A percentile compares a stretch with the other conserved stretches of the same genome.
phyloP scores from a whole-genome alignment of 495 filamentous ascomycete species.

The Durotheca rogersii region DNA sequence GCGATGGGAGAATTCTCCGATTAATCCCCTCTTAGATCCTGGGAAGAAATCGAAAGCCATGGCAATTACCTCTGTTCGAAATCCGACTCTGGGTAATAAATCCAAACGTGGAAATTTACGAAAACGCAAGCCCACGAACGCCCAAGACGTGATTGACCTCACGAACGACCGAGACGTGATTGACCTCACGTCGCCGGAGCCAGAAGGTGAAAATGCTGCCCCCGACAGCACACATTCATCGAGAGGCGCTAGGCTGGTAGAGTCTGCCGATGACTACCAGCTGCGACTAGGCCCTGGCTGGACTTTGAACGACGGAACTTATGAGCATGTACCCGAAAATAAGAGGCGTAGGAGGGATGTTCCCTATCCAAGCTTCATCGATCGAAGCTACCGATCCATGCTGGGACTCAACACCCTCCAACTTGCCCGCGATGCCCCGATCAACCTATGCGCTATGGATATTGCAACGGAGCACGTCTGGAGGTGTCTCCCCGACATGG shows the following conservation, averaged over 20 bases:
- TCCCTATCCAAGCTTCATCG: constrained; percentile 18
- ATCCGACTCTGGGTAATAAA: too few relatives aligned
- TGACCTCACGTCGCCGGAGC: too few relatives aligned
- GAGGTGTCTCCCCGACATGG: constrained; percentile 14
- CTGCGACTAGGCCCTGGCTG: constrained; percentile 23
- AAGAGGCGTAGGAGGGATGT: constrained; percentile 25
- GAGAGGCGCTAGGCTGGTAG: background rate
- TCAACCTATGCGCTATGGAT: constrained; percentile 19
- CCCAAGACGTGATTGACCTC: too few relatives aligned
- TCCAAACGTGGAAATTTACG: too few relatives aligned
- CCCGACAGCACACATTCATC: too few relatives aligned
- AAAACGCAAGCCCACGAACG: too few relatives aligned
- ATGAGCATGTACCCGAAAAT: constrained; percentile 9
- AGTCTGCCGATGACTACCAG: background rate
- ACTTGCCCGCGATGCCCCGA: constrained; percentile 21
- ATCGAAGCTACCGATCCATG: constrained; percentile 7
- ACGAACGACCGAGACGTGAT: too few relatives aligned
- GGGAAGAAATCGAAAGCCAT: too few relatives aligned
- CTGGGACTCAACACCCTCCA: constrained; percentile 31
- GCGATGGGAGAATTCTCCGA: too few relatives aligned
- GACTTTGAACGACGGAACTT: constrained; percentile 32
- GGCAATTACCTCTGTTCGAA: too few relatives aligned
- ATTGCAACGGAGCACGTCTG: constrained; percentile 22
- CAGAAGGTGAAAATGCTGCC: too few relatives aligned
- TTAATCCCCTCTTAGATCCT: too few relatives aligned